Conservation (phyloP, 495 filamentous ascomycete species). For the Penicillium herquei region DNA sequence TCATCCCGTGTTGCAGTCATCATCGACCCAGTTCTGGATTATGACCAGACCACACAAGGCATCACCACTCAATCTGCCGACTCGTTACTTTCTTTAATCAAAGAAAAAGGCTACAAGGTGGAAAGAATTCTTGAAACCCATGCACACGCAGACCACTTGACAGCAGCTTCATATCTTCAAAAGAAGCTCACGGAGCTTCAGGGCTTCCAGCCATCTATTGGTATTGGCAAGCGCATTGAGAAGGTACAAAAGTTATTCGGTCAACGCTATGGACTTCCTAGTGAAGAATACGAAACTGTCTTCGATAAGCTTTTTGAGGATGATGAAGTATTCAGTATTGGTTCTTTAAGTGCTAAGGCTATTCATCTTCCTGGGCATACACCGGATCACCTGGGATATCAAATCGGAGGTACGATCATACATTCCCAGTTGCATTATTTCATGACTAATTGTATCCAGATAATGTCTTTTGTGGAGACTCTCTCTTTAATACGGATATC, state of each 20-base stretch:
- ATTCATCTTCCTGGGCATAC: constrained; percentile 62
- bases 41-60: constrained; percentile 42
- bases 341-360: constrained; percentile 41
- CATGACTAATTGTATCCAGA: constrained; percentile 11
- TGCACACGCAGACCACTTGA: constrained; percentile 63
- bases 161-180: constrained; percentile 55
- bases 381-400: constrained; percentile 60
- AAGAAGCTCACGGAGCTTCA: constrained; percentile 28
- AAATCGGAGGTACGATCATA: constrained; percentile 41
- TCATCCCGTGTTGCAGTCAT: constrained; percentile 46
- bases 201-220: constrained; percentile 33
- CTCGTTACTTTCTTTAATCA: constrained; percentile 38
- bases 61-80: constrained; percentile 53
- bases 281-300: constrained; percentile 36
- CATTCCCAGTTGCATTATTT: background rate
- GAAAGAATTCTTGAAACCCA: constrained; percentile 57
- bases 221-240: constrained; percentile 55
- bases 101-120: constrained; percentile 46
- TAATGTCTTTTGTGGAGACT: constrained; percentile 63
- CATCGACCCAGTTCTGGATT: constrained; percentile 62
- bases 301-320: constrained; percentile 57
- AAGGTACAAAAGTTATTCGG: constrained; percentile 52
- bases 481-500: constrained; percentile 58
- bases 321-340: constrained; percentile 51
- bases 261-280: constrained; percentile 42